Percentiles rank a stretch among this genome's conserved stretches.
These are phyloP conservation scores for Penicillium taxi DNA, from an alignment of 495 filamentous ascomycete genomes.

Conservation along the genomic window DNA sequence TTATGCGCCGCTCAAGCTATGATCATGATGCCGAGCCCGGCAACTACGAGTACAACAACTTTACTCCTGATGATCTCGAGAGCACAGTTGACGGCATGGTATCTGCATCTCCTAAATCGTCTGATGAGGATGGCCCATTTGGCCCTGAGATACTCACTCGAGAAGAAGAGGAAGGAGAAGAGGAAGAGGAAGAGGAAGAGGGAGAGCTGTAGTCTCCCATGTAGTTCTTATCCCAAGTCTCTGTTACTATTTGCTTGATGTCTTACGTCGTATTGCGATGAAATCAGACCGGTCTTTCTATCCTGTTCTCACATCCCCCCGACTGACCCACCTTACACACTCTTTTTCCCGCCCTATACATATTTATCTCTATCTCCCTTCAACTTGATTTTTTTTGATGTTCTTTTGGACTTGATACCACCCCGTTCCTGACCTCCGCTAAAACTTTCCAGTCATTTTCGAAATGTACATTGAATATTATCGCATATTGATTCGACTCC, in stretches of 20 bases:
- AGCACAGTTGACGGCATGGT: slow-evolving; percentile 36
- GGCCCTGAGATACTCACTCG: slow-evolving; percentile 27
- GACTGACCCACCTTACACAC: not conserved
- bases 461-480: too few relatives aligned
- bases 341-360: slow-evolving; percentile 13
- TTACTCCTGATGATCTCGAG: slow-evolving; percentile 33
- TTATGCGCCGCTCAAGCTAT: slow-evolving; percentile 60
- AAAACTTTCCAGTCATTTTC: too few relatives aligned
- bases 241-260: slow-evolving; percentile 9
- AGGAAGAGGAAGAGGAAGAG: not conserved
- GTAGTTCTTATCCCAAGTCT: not conserved
- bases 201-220: not conserved
- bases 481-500: too few relatives aligned
- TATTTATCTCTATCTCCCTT: slow-evolving; percentile 13
- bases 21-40: slow-evolving; percentile 59
- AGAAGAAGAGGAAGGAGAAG: slow-evolving; percentile 5
- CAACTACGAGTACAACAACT: slow-evolving; percentile 27
- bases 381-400: slow-evolving; percentile 15
- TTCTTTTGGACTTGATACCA: slow-evolving; percentile 30
- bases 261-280: slow-evolving; percentile 2
- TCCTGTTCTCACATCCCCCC: not conserved
- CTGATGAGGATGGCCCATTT: slow-evolving; percentile 27
- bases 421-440: slow-evolving; percentile 9
- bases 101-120: slow-evolving; percentile 30
- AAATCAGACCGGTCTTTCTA: slow-evolving; percentile 7